Percentiles rank a stretch among this genome's conserved stretches.
Conservation (phyloP, 1,284 basidiomycete species). For the Cryptococcus amylolentus region DNA sequence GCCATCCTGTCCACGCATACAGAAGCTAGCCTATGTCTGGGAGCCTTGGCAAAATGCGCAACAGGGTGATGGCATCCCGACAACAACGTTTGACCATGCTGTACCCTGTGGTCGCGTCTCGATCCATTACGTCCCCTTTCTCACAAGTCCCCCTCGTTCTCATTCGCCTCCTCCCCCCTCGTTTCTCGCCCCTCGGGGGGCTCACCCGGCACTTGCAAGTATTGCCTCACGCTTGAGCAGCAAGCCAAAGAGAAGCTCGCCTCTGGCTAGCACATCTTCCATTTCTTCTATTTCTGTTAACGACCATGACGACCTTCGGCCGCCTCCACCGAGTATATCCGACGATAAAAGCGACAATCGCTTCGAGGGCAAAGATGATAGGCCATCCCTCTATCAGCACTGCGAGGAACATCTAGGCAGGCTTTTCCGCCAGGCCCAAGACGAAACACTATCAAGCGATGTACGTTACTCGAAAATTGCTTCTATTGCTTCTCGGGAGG, state of each 20-base stretch:
- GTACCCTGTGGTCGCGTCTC: conserved; percentile 18
- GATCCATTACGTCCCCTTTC: conserved; percentile 35
- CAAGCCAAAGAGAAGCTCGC: conserved; percentile 26
- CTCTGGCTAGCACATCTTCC: conserved; percentile 27
- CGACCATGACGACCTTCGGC: not conserved
- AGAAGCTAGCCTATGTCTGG: conserved; percentile 39
- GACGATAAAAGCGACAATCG: too few species aligned
- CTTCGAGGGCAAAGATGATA: too few species aligned
- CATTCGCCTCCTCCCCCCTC: not conserved
- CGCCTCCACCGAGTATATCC: too few species aligned
- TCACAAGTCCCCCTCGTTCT: conserved; percentile 6
- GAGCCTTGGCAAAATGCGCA: conserved; percentile 9
- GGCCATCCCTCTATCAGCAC: too few species aligned
- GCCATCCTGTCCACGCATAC: conserved; percentile 46
- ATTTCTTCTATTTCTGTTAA: not conserved
- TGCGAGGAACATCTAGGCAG: too few species aligned
- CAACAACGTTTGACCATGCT: not conserved
- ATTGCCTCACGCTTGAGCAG: not conserved
- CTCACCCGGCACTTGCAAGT: not conserved
- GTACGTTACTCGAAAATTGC: too few species aligned
- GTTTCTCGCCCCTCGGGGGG: not conserved
- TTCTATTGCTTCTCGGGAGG: not conserved
- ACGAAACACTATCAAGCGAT: not conserved
- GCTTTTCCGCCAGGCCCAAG: not conserved
- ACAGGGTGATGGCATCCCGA: not conserved